A percentile compares a stretch with the other conserved stretches of the same genome.
Conservation (phyloP, 2,329 filamentous ascomycete genomes). For the Fusarium fujikuroi region DNA sequence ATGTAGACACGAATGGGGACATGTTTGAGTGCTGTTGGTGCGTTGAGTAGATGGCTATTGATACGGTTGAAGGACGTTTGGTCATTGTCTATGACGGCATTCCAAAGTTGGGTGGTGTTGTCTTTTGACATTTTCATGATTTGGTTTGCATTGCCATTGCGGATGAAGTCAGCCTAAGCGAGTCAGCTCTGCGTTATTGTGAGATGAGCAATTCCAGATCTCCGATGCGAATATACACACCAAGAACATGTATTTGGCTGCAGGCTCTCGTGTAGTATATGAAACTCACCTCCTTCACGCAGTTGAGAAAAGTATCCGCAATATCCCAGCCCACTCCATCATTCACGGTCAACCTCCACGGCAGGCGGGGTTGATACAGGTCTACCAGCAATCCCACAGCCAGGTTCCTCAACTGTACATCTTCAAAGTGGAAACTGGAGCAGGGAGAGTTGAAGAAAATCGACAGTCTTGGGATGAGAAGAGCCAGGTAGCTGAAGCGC, state of each 20-base stretch:
- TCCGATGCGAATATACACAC: not conserved
- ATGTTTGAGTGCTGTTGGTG: slow-evolving; percentile 78
- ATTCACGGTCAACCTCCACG: slow-evolving; percentile 65
- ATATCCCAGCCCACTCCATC: slow-evolving; percentile 70
- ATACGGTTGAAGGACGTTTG: slow-evolving; percentile 77
- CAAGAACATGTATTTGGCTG: not conserved
- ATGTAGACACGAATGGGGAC: slow-evolving; percentile 92
- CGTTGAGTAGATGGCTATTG: slow-evolving; percentile 79
- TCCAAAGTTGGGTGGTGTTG: slow-evolving; percentile 85
- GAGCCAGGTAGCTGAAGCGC: slow-evolving; percentile 68
- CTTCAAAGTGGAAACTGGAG: slow-evolving; percentile 69
- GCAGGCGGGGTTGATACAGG: slow-evolving; percentile 64
- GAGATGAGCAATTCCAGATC: not conserved
- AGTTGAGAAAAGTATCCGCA: slow-evolving; percentile 71
- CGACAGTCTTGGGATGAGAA: slow-evolving; percentile 65
- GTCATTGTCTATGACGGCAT: slow-evolving; percentile 81
- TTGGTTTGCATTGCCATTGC: slow-evolving; percentile 87
- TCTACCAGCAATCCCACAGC: slow-evolving; percentile 66
- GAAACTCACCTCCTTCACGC: slow-evolving; percentile 67
- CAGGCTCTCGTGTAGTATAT: too few relatives aligned
- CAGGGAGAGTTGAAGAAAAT: slow-evolving; percentile 64
- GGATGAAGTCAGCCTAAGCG: slow-evolving; percentile 79
- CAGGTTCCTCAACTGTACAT: slow-evolving; percentile 63
- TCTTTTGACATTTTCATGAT: slow-evolving; percentile 91
- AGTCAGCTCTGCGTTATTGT: slow-evolving; percentile 5